Evolutionary conservation across 495 filamentous ascomycete genomes (phyloP).

Genomic region (Niebla homalea): DNA sequence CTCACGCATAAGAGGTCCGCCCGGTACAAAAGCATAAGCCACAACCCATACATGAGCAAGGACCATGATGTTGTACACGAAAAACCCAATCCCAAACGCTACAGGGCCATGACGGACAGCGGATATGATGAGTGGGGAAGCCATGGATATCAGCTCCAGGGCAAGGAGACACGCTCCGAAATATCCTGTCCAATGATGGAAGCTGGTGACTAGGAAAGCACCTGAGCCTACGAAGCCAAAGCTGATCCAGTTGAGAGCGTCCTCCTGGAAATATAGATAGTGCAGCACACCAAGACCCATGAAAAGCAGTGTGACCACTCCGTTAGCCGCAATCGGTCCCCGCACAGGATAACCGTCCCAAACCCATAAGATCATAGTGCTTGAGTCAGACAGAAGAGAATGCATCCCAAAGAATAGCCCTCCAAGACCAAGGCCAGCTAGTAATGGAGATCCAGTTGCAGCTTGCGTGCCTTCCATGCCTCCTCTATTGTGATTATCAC

Average conservation of each 20-base stretch:
- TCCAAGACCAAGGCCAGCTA: constrained; percentile 65
- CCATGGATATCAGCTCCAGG: constrained; percentile 69
- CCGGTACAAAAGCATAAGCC: constrained; percentile 98
- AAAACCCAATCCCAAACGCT: constrained; percentile 71
- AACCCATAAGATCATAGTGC: constrained; percentile 98
- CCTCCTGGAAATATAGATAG: constrained; percentile 56
- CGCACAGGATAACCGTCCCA: constrained; percentile 94
- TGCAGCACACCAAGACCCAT: constrained; percentile 77
- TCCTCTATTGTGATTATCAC: constrained; percentile 36
- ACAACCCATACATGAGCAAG: constrained; percentile 97
- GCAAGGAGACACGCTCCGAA: constrained; percentile 68
- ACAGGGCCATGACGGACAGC: constrained; percentile 64
- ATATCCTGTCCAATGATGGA: constrained; percentile 78
- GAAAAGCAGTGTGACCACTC: constrained; percentile 63
- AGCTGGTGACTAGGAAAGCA: constrained; percentile 66
- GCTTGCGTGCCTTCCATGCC: constrained; percentile 34
- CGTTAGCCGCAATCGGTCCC: constrained; percentile 81
- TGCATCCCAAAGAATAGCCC: constrained; percentile 86
- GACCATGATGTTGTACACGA: constrained; percentile 81
- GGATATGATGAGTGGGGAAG: constrained; percentile 60
- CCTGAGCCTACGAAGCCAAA: constrained; percentile 67
- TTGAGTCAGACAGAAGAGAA: constrained; percentile 88
- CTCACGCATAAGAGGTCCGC: constrained; percentile 83
- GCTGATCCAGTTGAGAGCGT: constrained; percentile 67
- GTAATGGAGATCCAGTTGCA: constrained; percentile 52